Conservation (phyloP, 352 stramenopile species). For the Phytophthora pseudosyringae region DNA sequence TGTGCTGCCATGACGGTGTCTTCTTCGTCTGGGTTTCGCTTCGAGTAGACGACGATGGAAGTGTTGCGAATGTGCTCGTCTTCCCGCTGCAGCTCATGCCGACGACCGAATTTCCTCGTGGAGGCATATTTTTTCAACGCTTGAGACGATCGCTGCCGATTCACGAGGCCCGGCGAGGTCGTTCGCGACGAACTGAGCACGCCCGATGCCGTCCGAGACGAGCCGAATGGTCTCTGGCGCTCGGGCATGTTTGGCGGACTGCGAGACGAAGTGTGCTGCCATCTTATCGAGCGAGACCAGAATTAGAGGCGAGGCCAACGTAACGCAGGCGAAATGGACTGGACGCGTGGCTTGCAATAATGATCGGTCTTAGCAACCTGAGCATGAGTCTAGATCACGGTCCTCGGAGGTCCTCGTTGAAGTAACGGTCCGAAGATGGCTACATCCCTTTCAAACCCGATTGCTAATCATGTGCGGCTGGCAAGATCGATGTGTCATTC, state of each 20-base stretch:
- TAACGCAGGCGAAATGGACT: not conserved
- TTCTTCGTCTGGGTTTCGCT: slow-evolving; percentile 62
- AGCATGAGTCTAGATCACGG: too few relatives aligned
- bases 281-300: not conserved
- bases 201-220: slow-evolving; percentile 7
- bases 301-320: slow-evolving; percentile 10
- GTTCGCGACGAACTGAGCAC: not conserved
- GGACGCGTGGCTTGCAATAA: too few relatives aligned
- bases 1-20: slow-evolving; percentile 51
- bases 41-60: slow-evolving; percentile 48
- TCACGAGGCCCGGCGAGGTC: not conserved
- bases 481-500: slow-evolving; percentile 19
- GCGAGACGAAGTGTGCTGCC: too few relatives aligned
- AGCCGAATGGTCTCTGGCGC: slow-evolving; percentile 1
- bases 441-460: slow-evolving; percentile 27
- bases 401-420: not conserved
- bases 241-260: slow-evolving; percentile 10
- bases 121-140: slow-evolving; percentile 41
- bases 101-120: slow-evolving; percentile 44
- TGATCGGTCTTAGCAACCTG: too few relatives aligned
- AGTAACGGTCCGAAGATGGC: slow-evolving; percentile 1
- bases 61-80: slow-evolving; percentile 32
- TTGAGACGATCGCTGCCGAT: slow-evolving; percentile 18
- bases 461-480: slow-evolving; percentile 24
- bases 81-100: slow-evolving; percentile 47